These are phyloP conservation scores for Mycena chlorophos DNA, from an alignment of 768 basidiomycete species.

Conservation along the genomic window DNA sequence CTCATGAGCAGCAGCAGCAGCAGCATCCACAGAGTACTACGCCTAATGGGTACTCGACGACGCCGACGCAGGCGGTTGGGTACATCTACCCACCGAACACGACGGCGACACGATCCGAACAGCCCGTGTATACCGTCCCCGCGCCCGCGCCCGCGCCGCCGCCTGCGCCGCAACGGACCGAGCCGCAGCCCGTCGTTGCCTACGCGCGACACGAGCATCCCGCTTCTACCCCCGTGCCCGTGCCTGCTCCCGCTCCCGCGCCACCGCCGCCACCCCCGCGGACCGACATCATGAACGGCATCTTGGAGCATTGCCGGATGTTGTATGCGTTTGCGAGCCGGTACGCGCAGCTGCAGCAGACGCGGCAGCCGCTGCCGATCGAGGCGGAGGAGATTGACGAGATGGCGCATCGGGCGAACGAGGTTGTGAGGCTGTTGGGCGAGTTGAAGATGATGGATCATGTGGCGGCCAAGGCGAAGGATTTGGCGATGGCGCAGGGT, in stretches of 20 bases:
- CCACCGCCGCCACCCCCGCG: not conserved
- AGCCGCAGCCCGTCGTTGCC: conserved; percentile 16
- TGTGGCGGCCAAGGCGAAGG: conserved; percentile 13
- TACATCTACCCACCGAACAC: conserved; percentile 11
- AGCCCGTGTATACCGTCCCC: not conserved
- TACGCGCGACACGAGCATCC: not conserved
- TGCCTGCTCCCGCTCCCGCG: not conserved
- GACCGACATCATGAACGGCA: conserved; percentile 26
- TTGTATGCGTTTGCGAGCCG: conserved; percentile 66
- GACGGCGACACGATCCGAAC: not conserved
- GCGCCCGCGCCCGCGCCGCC: conserved; percentile 17
- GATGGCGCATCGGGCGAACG: conserved; percentile 66
- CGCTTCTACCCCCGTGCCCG: not conserved
- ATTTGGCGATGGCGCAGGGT: not conserved
- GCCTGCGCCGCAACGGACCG: conserved; percentile 18
- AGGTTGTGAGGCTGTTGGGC: conserved; percentile 70
- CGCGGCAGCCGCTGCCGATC: conserved; percentile 52
- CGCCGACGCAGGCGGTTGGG: no score
- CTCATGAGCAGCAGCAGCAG: conserved; percentile 23
- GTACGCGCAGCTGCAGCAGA: conserved; percentile 50
- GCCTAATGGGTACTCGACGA: no score
- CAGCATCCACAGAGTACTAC: no score
- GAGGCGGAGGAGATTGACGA: conserved; percentile 57
- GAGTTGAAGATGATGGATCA: conserved; percentile 48
- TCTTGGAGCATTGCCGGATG: conserved; percentile 58